Evolutionary conservation across 805 yeast genomes (phyloP).

Genomic region (Clavispora vitiphila): DNA sequence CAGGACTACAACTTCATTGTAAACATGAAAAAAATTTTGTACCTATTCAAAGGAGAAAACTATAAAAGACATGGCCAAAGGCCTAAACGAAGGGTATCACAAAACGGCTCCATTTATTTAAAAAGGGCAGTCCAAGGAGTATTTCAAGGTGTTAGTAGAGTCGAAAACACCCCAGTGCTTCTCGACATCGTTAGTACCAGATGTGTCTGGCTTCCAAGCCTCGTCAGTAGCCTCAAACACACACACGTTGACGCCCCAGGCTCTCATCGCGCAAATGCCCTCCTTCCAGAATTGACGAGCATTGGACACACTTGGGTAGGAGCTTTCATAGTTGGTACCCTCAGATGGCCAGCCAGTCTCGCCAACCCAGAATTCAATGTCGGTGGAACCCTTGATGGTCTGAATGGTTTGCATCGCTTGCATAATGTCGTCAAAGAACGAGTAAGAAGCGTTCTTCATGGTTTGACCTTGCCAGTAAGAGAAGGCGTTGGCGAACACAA

Average conservation of each 20-base stretch:
- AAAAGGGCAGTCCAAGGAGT: slow-evolving; percentile 32
- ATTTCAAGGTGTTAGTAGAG: slow-evolving; percentile 38
- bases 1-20: too few species aligned
- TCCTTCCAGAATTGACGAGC: slow-evolving; percentile 82
- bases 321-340: slow-evolving; percentile 64
- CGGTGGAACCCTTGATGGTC: slow-evolving; percentile 79
- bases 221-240: slow-evolving; percentile 95
- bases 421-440: slow-evolving; percentile 96
- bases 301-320: slow-evolving; percentile 66
- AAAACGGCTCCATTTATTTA: slow-evolving; percentile 1
- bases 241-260: slow-evolving; percentile 90
- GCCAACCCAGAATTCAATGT: slow-evolving; percentile 90
- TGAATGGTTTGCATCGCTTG: slow-evolving; percentile 91
- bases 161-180: slow-evolving; percentile 93
- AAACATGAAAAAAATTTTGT: too few species aligned
- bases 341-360: slow-evolving; percentile 97
- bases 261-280: slow-evolving; percentile 89
- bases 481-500: slow-evolving; percentile 90
- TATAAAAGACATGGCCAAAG: neutral
- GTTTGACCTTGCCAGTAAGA: slow-evolving; percentile 99
- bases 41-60: slow-evolving; percentile 1
- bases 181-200: slow-evolving; percentile 83
- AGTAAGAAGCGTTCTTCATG: slow-evolving; percentile 73
- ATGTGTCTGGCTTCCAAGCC: slow-evolving; percentile 90
- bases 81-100: neutral